A percentile compares a stretch with the other conserved stretches of the same genome.
Conservation (phyloP, 805 yeast genomes). For the Metschnikowia borealis region DNA sequence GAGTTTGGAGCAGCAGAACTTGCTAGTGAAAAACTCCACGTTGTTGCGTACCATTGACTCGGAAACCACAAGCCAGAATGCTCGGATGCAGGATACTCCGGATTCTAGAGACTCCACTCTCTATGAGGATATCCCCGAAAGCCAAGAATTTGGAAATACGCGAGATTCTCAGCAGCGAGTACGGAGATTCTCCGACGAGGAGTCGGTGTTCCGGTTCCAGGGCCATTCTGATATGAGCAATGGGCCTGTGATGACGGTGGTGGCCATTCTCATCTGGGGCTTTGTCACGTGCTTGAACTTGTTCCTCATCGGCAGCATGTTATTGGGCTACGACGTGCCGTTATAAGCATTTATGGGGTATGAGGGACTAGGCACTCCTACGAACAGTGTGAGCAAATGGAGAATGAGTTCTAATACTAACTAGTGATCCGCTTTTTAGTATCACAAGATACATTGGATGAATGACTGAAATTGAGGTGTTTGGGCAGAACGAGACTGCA, state of each 20-base stretch:
- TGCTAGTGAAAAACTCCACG: constrained; percentile 11
- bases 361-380: too few relatives aligned
- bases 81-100: background rate
- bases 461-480: too few relatives aligned
- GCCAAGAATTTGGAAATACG: too few relatives aligned
- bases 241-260: constrained; percentile 47
- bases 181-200: constrained; percentile 17
- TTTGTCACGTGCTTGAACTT: constrained; percentile 67
- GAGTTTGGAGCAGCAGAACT: constrained; percentile 13
- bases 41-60: background rate
- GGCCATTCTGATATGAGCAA: constrained; percentile 67
- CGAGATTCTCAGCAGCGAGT: too few relatives aligned
- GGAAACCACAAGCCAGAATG: background rate
- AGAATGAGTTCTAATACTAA: too few relatives aligned
- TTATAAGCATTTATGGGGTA: constrained; percentile 21
- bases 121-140: background rate
- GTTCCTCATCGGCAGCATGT: constrained; percentile 55
- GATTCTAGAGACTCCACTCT: background rate
- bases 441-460: too few relatives aligned
- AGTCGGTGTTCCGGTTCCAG: constrained; percentile 22
- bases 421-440: too few relatives aligned
- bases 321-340: constrained; percentile 50
- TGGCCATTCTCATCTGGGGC: constrained; percentile 64
- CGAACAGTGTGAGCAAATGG: too few relatives aligned
- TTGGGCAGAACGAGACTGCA: too few relatives aligned